Evolutionary conservation across 2,329 filamentous ascomycete genomes (phyloP).

Genomic region (Colletotrichum brevisporum): DNA sequence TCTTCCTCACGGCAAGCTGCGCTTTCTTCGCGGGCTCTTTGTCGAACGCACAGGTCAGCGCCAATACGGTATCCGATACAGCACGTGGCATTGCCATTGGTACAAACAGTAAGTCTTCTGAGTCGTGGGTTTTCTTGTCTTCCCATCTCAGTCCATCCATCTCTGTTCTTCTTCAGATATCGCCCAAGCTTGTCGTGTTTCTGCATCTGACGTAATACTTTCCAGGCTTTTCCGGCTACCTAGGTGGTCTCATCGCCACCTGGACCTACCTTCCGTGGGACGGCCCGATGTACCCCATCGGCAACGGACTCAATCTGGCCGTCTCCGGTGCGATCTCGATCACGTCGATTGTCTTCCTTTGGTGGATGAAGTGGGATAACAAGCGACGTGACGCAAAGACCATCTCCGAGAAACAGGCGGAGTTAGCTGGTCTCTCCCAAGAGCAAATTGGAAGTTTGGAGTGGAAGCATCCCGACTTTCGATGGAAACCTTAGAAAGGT

Average conservation of each 20-base stretch:
- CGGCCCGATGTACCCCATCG: slow-evolving; percentile 39
- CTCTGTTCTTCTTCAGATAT: no score
- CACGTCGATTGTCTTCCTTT: slow-evolving; percentile 12
- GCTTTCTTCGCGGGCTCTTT: slow-evolving; percentile 75
- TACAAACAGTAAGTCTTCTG: slow-evolving; percentile 61
- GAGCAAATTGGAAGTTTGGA: slow-evolving; percentile 34
- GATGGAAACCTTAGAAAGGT: slow-evolving; percentile 36
- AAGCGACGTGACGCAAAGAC: slow-evolving; percentile 4
- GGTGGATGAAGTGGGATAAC: slow-evolving; percentile 42
- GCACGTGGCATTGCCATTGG: slow-evolving; percentile 74
- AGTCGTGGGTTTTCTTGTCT: neutral
- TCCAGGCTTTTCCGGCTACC: slow-evolving; percentile 34
- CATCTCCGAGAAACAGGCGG: slow-evolving; percentile 19
- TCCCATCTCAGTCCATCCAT: no score
- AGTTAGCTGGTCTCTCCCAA: slow-evolving; percentile 29
- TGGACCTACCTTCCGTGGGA: slow-evolving; percentile 41
- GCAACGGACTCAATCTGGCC: slow-evolving; percentile 40
- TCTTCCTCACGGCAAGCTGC: slow-evolving; percentile 75
- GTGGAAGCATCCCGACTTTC: slow-evolving; percentile 42
- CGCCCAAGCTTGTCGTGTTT: no score
- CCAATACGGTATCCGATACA: slow-evolving; percentile 79
- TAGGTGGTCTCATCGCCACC: slow-evolving; percentile 41
- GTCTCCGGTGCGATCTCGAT: slow-evolving; percentile 23
- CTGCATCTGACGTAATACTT: neutral
- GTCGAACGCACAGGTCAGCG: slow-evolving; percentile 75